phyloP scores from a whole-genome alignment of 1,284 basidiomycete species.

The Xerocomus cyaneibrunnescens region DNA sequence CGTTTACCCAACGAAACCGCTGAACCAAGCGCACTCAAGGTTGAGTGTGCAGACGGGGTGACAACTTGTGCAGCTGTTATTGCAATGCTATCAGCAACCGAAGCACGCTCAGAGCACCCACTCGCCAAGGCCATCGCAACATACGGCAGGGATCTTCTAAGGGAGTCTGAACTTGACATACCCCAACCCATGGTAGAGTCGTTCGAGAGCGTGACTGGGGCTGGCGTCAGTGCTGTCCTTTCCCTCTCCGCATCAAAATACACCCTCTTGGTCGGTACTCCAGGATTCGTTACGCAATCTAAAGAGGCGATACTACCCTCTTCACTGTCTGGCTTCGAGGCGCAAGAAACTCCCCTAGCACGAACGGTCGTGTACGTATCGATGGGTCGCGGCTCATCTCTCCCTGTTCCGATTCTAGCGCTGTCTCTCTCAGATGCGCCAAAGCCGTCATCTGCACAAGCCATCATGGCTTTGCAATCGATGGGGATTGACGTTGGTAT shows the following conservation, averaged over 20 bases:
- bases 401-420: slow-evolving; percentile 56
- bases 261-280: slow-evolving; percentile 74
- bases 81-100: slow-evolving; percentile 82
- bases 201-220: slow-evolving; percentile 89
- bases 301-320: slow-evolving; percentile 53
- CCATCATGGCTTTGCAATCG: slow-evolving; percentile 71
- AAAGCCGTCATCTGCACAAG: slow-evolving; percentile 79
- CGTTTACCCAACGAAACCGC: slow-evolving; percentile 34
- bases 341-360: slow-evolving; percentile 66
- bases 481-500: slow-evolving; percentile 92
- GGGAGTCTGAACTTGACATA: slow-evolving; percentile 36
- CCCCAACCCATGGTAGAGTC: slow-evolving; percentile 50
- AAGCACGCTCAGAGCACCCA: slow-evolving; percentile 94
- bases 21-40: slow-evolving; percentile 45
- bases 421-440: slow-evolving; percentile 83
- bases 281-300: slow-evolving; percentile 62
- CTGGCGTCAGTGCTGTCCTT: slow-evolving; percentile 78
- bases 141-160: slow-evolving; percentile 72
- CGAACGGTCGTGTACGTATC: slow-evolving; percentile 86
- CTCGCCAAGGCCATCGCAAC: slow-evolving; percentile 89
- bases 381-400: slow-evolving; percentile 43
- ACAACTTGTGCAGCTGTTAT: slow-evolving; percentile 66
- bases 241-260: slow-evolving; percentile 47
- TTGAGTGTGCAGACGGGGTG: slow-evolving; percentile 57
- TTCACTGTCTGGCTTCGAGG: slow-evolving; percentile 61